Evolutionary conservation across 2,329 filamentous ascomycete genomes (phyloP).

Genomic region (Teratosphaeria epicoccoides): DNA sequence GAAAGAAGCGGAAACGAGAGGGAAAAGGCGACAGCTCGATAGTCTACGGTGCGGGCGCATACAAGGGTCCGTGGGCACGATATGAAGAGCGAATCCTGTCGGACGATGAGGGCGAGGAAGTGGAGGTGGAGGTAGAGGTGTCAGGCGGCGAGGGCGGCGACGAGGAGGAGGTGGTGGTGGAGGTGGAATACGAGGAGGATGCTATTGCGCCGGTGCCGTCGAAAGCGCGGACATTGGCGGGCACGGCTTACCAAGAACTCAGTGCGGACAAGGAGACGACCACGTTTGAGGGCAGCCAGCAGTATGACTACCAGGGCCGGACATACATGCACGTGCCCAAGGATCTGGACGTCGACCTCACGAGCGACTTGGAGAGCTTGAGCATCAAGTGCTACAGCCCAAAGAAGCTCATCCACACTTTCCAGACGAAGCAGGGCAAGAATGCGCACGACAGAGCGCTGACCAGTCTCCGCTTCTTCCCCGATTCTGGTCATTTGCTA

Average conservation of each 20-base stretch:
- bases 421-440: slow-evolving; percentile 55
- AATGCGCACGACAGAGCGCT: slow-evolving; percentile 58
- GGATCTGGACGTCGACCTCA: slow-evolving; percentile 74
- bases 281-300: slow-evolving; percentile 70
- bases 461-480: slow-evolving; percentile 83
- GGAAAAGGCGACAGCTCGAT: slow-evolving; percentile 74
- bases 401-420: slow-evolving; percentile 86
- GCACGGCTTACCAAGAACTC: slow-evolving; percentile 41
- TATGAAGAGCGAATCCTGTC: slow-evolving; percentile 66
- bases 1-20: slow-evolving; percentile 73
- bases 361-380: slow-evolving; percentile 64
- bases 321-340: slow-evolving; percentile 97
- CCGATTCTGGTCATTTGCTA: slow-evolving; percentile 73
- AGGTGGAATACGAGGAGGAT: slow-evolving; percentile 61
- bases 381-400: slow-evolving; percentile 55
- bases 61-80: slow-evolving; percentile 89
- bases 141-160: slow-evolving; percentile 65
- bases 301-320: slow-evolving; percentile 87
- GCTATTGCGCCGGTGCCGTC: slow-evolving; percentile 49
- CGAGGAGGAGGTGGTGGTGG: too few species aligned
- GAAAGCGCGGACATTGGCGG: slow-evolving; percentile 36
- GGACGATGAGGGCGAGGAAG: slow-evolving; percentile 58
- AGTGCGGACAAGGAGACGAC: slow-evolving; percentile 56
- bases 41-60: slow-evolving; percentile 76
- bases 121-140: slow-evolving; percentile 51